Evolutionary conservation across 1,139 yeast species (phyloP).

Genomic region (Torulaspora globosa): DNA sequence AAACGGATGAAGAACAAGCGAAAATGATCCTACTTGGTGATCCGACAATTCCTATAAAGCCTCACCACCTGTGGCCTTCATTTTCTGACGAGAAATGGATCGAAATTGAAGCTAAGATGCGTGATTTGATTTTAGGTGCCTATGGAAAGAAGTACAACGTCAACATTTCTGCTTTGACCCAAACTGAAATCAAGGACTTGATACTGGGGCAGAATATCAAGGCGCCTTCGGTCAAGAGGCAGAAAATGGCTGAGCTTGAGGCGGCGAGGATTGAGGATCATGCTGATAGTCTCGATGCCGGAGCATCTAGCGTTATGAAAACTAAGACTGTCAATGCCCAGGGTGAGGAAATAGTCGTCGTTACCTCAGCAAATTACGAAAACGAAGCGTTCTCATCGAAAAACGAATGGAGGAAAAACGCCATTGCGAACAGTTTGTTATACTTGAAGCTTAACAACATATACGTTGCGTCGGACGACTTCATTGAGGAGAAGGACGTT

Average conservation of each 20-base stretch:
- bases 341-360: conserved; percentile 93
- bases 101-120: conserved; percentile 75
- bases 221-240: conserved; percentile 83
- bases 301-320: conserved; percentile 65
- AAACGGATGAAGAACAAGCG: conserved; percentile 72
- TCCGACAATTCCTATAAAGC: conserved; percentile 60
- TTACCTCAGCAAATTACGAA: conserved; percentile 86
- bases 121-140: conserved; percentile 82
- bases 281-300: conserved; percentile 24
- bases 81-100: conserved; percentile 88
- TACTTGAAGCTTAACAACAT: conserved; percentile 74
- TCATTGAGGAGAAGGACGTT: conserved; percentile 54
- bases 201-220: conserved; percentile 90
- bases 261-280: conserved; percentile 43
- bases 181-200: conserved; percentile 87
- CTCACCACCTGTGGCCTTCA: conserved; percentile 92
- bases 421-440: conserved; percentile 71
- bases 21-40: conserved; percentile 76
- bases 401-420: conserved; percentile 89
- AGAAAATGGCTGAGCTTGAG: conserved; percentile 76
- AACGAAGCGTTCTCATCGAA: conserved; percentile 78
- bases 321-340: conserved; percentile 86
- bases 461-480: conserved; percentile 61
- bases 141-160: conserved; percentile 83
- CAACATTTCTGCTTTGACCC: conserved; percentile 82